A percentile compares a stretch with the other conserved stretches of the same genome.
phyloP scores from a whole-genome alignment of 768 basidiomycete species.

The Baorangia bicolor region DNA sequence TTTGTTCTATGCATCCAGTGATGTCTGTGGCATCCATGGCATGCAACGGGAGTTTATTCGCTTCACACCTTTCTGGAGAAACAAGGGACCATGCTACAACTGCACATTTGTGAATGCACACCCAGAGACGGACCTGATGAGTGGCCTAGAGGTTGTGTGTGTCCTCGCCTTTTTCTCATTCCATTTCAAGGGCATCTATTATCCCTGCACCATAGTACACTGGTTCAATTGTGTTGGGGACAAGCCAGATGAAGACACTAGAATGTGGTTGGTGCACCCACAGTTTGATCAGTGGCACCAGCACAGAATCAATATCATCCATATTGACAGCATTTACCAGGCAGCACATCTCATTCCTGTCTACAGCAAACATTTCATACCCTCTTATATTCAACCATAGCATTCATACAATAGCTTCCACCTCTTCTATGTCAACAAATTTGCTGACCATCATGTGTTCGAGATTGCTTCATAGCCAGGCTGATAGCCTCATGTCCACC shows the following conservation, averaged over 20 bases:
- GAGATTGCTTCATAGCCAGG: too few species aligned
- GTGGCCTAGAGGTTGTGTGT: constrained; percentile 16
- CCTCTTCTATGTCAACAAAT: too few species aligned
- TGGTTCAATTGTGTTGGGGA: constrained; percentile 23
- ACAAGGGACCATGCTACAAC: constrained; percentile 3
- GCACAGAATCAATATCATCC: background rate
- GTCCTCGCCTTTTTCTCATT: constrained; percentile 26
- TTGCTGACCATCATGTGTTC: too few species aligned
- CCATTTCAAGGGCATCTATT: background rate
- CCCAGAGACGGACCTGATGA: constrained; percentile 8
- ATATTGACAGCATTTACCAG: background rate
- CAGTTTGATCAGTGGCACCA: background rate
- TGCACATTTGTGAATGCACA: constrained; percentile 21
- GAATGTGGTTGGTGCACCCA: constrained; percentile 31
- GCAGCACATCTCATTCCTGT: background rate
- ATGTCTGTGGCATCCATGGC: too few species aligned
- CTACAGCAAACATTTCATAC: too few species aligned
- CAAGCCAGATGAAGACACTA: constrained; percentile 23
- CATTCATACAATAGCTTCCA: too few species aligned
- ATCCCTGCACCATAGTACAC: constrained; percentile 19
- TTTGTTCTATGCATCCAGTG: background rate
- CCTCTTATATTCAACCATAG: too few species aligned
- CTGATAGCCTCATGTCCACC: too few species aligned
- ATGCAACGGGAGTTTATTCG: background rate
- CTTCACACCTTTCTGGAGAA: background rate